phyloP scores from a whole-genome alignment of 345 rosid species.

The sweet orange (Citrus sinensis) region DVS_A1.0 CM039162.1:31408501-31409000 shows the following conservation, averaged over 20 bases:
- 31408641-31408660: not conserved
- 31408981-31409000: not conserved
- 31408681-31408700: conserved; percentile 88
- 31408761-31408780: not conserved
- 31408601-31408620: too few relatives aligned
- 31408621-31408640: not conserved
- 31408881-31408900: not conserved
- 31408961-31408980: not conserved
- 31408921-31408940: not conserved
- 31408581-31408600: too few relatives aligned
- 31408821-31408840: not conserved
- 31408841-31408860: not conserved
- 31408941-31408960: not conserved
- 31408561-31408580: too few relatives aligned
- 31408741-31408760: too few relatives aligned
- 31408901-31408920: not conserved
- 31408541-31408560: conserved; percentile 26
- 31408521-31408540: conserved; percentile 69
- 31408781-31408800: not conserved
- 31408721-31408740: conserved; percentile 82
- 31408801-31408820: not conserved
- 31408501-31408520: conserved; percentile 86
- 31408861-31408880: not conserved
- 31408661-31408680: conserved; percentile 34
- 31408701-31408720: conserved; percentile 90